Conservation (phyloP, 148 eudicot species). For the Rheum nobile region DNA sequence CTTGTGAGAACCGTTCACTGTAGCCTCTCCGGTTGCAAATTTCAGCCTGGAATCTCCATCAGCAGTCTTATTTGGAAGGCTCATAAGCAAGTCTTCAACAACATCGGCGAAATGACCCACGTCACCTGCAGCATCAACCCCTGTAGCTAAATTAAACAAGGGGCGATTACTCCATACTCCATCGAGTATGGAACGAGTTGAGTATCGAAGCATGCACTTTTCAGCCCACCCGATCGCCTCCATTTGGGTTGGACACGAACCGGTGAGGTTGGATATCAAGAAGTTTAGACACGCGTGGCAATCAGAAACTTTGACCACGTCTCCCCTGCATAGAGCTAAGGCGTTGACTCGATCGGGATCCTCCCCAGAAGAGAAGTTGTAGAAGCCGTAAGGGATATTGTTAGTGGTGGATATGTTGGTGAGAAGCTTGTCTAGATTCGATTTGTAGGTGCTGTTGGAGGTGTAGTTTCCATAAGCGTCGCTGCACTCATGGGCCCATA, state of each 20-base stretch:
- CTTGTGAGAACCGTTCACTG: background rate
- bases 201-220: slow-evolving; percentile 8
- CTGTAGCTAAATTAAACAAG: background rate
- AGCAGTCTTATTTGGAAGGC: slow-evolving; percentile 9
- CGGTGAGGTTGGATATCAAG: background rate
- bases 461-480: no score
- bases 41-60: no score
- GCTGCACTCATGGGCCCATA: no score
- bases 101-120: background rate
- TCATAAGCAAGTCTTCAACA: background rate
- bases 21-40: slow-evolving; percentile 14
- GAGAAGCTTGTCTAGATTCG: no score
- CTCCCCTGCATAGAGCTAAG: slow-evolving; percentile 18
- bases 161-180: background rate
- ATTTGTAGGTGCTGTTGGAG: no score
- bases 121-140: background rate
- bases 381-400: slow-evolving; percentile 30
- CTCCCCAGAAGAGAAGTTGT: slow-evolving; percentile 22
- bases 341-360: slow-evolving; percentile 14
- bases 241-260: slow-evolving; percentile 12
- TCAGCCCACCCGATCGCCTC: slow-evolving; percentile 13
- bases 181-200: background rate
- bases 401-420: no score
- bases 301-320: background rate
- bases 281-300: slow-evolving; percentile 12